Evolutionary conservation across 2,329 filamentous ascomycete species (phyloP).

Genomic region (Diaporthe destruens): DNA sequence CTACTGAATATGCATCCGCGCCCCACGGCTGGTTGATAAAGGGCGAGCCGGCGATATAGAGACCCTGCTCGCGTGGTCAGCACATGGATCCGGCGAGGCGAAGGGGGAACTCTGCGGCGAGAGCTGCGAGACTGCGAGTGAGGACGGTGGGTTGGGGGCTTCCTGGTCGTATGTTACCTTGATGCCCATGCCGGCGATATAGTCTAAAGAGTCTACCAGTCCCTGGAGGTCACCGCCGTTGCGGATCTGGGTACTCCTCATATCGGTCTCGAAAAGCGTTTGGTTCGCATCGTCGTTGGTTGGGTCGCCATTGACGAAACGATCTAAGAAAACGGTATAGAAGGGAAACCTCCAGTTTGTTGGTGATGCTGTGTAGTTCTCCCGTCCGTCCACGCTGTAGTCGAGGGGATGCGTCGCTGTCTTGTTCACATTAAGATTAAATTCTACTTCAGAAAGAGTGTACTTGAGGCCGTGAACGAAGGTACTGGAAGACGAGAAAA

Average conservation of each 20-base stretch:
- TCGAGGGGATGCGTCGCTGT: constrained; percentile 67
- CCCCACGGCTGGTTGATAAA: constrained; percentile 76
- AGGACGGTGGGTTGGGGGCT: background rate
- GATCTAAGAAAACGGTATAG: constrained; percentile 74
- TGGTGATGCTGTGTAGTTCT: constrained; percentile 65
- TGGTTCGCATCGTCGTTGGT: constrained; percentile 73
- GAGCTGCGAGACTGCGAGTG: background rate
- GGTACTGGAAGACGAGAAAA: constrained; percentile 43
- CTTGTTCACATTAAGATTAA: constrained; percentile 72
- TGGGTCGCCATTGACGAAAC: constrained; percentile 75
- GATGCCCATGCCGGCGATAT: constrained; percentile 74
- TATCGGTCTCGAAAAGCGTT: constrained; percentile 71
- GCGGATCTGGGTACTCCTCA: constrained; percentile 71
- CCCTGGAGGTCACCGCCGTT: constrained; percentile 72
- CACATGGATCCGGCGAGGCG: background rate
- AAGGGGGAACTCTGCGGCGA: background rate
- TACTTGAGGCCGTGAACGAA: constrained; percentile 49
- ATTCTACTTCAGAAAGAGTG: constrained; percentile 55
- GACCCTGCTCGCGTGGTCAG: constrained; percentile 51
- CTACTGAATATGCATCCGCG: constrained; percentile 66
- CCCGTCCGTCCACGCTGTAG: constrained; percentile 67
- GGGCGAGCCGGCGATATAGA: constrained; percentile 74
- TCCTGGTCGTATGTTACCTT: constrained; percentile 51
- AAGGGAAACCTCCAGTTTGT: constrained; percentile 75
- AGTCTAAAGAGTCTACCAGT: constrained; percentile 71